Percentiles rank a stretch among this genome's conserved stretches.
phyloP scores from a whole-genome alignment of 1,139 yeast genomes.

The Candida sanyaensis region DNA sequence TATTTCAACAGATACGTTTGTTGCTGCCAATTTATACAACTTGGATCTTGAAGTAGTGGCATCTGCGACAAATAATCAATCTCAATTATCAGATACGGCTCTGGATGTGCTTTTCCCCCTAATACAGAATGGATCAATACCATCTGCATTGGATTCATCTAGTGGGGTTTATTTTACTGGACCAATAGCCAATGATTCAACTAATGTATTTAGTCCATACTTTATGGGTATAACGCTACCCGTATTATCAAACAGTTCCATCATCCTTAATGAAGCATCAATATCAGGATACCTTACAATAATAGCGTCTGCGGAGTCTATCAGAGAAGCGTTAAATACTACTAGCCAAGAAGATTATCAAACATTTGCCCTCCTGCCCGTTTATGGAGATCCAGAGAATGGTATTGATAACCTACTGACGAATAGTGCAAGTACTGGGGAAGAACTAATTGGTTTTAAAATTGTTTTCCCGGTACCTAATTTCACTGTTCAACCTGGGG shows the following conservation, averaged over 20 bases:
- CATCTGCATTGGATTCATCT: slow-evolving; percentile 28
- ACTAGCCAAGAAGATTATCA: slow-evolving; percentile 37
- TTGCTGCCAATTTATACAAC: slow-evolving; percentile 72
- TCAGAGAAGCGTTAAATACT: slow-evolving; percentile 51
- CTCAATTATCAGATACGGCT: slow-evolving; percentile 29
- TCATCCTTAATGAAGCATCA: slow-evolving; percentile 57
- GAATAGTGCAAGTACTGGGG: slow-evolving; percentile 3
- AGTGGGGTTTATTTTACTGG: slow-evolving; percentile 54
- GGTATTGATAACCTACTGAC: slow-evolving; percentile 14
- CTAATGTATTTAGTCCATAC: slow-evolving; percentile 26
- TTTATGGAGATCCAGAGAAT: slow-evolving; percentile 18
- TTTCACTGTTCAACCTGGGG: slow-evolving; percentile 21
- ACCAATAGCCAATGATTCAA: slow-evolving; percentile 49
- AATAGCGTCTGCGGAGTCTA: slow-evolving; percentile 56
- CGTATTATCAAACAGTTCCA: slow-evolving; percentile 70
- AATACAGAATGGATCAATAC: slow-evolving; percentile 43
- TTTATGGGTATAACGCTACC: slow-evolving; percentile 69
- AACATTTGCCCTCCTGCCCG: slow-evolving; percentile 36
- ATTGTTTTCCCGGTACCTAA: slow-evolving; percentile 34
- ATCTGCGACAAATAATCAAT: slow-evolving; percentile 30
- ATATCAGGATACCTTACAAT: slow-evolving; percentile 75
- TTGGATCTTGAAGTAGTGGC: slow-evolving; percentile 43
- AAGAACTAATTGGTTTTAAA: slow-evolving; percentile 32
- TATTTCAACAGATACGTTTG: slow-evolving; percentile 61
- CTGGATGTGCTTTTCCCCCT: slow-evolving; percentile 55